These are phyloP conservation scores for Suillus americanus DNA, from an alignment of 768 basidiomycete genomes.

Conservation along the genomic window DNA sequence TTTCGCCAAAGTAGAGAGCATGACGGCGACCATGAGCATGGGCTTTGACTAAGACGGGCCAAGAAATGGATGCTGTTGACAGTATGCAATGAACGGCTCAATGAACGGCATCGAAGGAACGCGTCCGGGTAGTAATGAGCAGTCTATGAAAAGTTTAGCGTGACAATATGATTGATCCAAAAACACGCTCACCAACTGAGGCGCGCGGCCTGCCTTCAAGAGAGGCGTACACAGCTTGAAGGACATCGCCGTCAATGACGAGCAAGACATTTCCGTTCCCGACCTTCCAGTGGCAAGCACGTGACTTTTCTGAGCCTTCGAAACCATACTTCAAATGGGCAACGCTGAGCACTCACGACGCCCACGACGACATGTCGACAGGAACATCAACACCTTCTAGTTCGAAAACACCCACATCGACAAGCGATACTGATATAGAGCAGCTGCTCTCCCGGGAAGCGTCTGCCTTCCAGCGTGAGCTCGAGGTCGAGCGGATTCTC, in stretches of 20 bases:
- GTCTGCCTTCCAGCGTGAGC: conserved; percentile 81
- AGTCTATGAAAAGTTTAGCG: neutral
- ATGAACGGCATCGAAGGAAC: neutral
- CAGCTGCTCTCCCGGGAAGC: conserved; percentile 78
- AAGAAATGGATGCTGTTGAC: neutral
- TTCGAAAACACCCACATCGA: conserved; percentile 14
- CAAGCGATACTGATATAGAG: conserved; percentile 64
- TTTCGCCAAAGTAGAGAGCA: conserved; percentile 1
- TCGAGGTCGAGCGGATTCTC: conserved; percentile 89
- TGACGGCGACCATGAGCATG: neutral
- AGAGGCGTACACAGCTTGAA: conserved; percentile 1
- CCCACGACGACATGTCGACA: conserved; percentile 20
- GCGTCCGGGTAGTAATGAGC: neutral
- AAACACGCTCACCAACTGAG: neutral
- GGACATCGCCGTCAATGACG: conserved; percentile 9
- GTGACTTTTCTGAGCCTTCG: conserved; percentile 12
- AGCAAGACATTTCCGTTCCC: neutral
- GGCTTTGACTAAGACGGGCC: neutral
- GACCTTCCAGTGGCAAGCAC: conserved; percentile 8
- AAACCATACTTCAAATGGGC: neutral
- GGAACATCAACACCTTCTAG: conserved; percentile 17
- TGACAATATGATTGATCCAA: no score
- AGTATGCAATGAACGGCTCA: neutral
- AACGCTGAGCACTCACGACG: neutral
- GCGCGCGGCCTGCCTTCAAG: neutral